phyloP scores from a whole-genome alignment of 2,329 filamentous ascomycete species.

The Paraconiothyrium sp. region DNA sequence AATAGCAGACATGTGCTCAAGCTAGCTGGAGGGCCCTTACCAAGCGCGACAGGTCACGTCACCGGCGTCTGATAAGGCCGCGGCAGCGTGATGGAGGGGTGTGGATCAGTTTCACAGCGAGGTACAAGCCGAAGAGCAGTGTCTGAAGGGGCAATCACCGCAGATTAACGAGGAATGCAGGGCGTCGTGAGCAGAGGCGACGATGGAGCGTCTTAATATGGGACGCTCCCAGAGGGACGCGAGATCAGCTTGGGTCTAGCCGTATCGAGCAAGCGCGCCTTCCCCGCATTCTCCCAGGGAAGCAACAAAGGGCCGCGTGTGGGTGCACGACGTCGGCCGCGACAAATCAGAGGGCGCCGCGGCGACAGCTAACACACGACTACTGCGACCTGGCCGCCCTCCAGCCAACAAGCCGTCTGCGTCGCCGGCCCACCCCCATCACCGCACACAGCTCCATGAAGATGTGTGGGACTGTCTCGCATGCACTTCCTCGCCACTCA shows the following conservation, averaged over 20 bases:
- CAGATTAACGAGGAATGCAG: slow-evolving; percentile 20
- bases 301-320: slow-evolving; percentile 38
- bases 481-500: slow-evolving; percentile 1
- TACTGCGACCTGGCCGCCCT: neutral
- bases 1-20: slow-evolving; percentile 7
- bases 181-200: slow-evolving; percentile 16
- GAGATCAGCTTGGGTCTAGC: slow-evolving; percentile 20
- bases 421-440: slow-evolving; percentile 2
- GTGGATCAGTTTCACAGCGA: slow-evolving; percentile 26
- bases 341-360: slow-evolving; percentile 3
- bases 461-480: neutral
- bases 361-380: slow-evolving; percentile 16
- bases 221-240: slow-evolving; percentile 22
- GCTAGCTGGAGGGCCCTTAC: slow-evolving; percentile 9
- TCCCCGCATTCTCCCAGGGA: slow-evolving; percentile 46
- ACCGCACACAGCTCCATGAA: neutral
- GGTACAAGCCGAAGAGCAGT: slow-evolving; percentile 21
- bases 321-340: slow-evolving; percentile 15
- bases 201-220: slow-evolving; percentile 35
- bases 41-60: slow-evolving; percentile 28
- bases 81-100: slow-evolving; percentile 24
- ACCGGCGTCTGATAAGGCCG: slow-evolving; percentile 18
- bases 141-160: slow-evolving; percentile 18
- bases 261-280: slow-evolving; percentile 30
- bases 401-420: slow-evolving; percentile 11